Conservation (phyloP, 305 asterid species). For the Stenogyne calaminthoides region DNA sequence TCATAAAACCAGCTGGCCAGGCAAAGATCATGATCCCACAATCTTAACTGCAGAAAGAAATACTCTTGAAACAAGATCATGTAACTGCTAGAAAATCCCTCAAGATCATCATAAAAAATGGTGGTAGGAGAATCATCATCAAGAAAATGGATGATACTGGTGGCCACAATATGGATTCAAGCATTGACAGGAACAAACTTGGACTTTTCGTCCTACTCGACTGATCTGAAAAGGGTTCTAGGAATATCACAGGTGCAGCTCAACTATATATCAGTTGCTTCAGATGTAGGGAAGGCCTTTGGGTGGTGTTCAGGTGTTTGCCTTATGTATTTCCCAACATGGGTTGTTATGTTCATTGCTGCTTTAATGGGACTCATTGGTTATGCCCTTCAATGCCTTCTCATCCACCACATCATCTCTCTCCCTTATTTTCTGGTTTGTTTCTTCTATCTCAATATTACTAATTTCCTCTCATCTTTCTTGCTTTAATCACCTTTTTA, state of each 20-base stretch:
- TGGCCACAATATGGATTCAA: constrained; percentile 63
- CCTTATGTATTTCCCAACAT: constrained; percentile 47
- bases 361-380: constrained; percentile 65
- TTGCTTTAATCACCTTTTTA: too few species aligned
- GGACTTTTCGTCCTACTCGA: constrained; percentile 62
- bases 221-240: constrained; percentile 47
- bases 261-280: constrained; percentile 61
- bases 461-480: too few species aligned
- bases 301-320: constrained; percentile 73
- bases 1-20: not conserved
- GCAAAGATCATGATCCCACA: not conserved
- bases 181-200: constrained; percentile 75
- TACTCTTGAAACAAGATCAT: not conserved
- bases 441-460: not conserved
- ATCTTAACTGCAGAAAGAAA: not conserved
- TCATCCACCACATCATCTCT: constrained; percentile 40
- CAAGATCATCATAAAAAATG: constrained; percentile 16
- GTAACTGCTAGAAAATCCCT: not conserved
- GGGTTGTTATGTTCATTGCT: constrained; percentile 52
- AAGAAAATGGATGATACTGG: constrained; percentile 62
- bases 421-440: constrained; percentile 58
- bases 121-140: constrained; percentile 33
- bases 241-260: constrained; percentile 62
- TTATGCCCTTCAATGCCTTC: constrained; percentile 66
- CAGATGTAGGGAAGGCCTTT: constrained; percentile 65